Evolutionary conservation across 2,329 filamentous ascomycete genomes (phyloP).

Genomic region (Lanzia echinophila): DNA sequence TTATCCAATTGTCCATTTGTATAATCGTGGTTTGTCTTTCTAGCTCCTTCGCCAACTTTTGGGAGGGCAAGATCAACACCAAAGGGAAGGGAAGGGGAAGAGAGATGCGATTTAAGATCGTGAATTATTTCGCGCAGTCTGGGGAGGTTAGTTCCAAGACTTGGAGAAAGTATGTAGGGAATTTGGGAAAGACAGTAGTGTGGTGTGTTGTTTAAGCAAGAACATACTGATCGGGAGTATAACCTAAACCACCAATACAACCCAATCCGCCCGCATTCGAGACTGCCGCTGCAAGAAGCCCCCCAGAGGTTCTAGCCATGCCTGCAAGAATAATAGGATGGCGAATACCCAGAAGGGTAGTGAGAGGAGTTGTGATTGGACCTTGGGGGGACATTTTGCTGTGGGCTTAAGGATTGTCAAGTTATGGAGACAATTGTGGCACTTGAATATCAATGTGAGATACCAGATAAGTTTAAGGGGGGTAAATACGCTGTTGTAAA

Average conservation of each 20-base stretch:
- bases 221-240: conserved; percentile 46
- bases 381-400: conserved; percentile 5
- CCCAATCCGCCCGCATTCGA: conserved; percentile 71
- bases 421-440: too few relatives aligned
- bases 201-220: too few relatives aligned
- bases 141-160: neutral
- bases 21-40: conserved; percentile 94
- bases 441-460: too few relatives aligned
- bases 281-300: conserved; percentile 71
- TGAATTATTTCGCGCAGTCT: conserved; percentile 69
- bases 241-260: conserved; percentile 66
- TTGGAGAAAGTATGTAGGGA: neutral
- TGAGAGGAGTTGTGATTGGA: conserved; percentile 67
- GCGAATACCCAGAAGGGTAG: conserved; percentile 69
- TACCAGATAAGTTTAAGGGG: too few relatives aligned
- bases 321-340: conserved; percentile 90
- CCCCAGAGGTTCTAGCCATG: conserved; percentile 82
- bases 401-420: too few relatives aligned
- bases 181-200: conserved; percentile 16
- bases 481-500: too few relatives aligned
- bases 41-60: conserved; percentile 75
- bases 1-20: conserved; percentile 83
- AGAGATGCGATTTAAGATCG: conserved; percentile 73
- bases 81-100: conserved; percentile 65
- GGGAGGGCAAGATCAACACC: conserved; percentile 88